Evolutionary conservation across 331 rosid genomes (phyloP), one percentile per base, ranked within the genome.

Genomic region (Acacia concinna): DNA sequence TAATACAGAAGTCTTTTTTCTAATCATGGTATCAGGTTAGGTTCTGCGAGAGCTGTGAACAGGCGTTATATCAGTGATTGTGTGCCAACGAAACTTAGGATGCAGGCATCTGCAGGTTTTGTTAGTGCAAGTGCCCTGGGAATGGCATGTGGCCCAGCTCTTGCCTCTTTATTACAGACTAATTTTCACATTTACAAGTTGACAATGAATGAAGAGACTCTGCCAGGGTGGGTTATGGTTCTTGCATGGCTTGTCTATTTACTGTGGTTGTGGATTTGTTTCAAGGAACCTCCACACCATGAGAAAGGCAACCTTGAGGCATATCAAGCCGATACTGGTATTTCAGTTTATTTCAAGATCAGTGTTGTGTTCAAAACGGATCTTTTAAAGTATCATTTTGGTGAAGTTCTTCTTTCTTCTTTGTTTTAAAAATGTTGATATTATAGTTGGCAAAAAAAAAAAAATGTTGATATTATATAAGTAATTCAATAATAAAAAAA

Each of bases 101-200:
- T 96, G 97, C 94, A 90, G 79, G 99, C 99, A 21, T 96, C 99
- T 21, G 99, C 99, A 6, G 98, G 88, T 64, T 96, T 96, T 85
- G 99, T 96, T 23, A 93, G 98, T 81, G 99, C 97, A 64, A 93
- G 99, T 73, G 99, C 99, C 75, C 86, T 96, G 10, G 99, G 99
- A 82, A 96, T 96, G 99, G 98, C 99, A 43, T 91, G 98, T 85
- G 99, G 99, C 83, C 99, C 99, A 62, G 99, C 98, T 76, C 81
- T 96, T 37, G 98, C 97, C 64, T 91, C 92, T 60, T 74, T 93
- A 6, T 92, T 96, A 43, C 98, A 93, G 82, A 90, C 81, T 17
- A 47, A 91, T 75, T 96, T 93, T 74, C 93, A 74, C 79, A 80
- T 96, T 86, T 93, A 79, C 84, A 96, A 75, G 89, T 75, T 96